Evolutionary conservation across 805 yeast species (phyloP), one percentile per base, ranked within the genome.

Genomic region (Metschnikowia kofuensis): DNA sequence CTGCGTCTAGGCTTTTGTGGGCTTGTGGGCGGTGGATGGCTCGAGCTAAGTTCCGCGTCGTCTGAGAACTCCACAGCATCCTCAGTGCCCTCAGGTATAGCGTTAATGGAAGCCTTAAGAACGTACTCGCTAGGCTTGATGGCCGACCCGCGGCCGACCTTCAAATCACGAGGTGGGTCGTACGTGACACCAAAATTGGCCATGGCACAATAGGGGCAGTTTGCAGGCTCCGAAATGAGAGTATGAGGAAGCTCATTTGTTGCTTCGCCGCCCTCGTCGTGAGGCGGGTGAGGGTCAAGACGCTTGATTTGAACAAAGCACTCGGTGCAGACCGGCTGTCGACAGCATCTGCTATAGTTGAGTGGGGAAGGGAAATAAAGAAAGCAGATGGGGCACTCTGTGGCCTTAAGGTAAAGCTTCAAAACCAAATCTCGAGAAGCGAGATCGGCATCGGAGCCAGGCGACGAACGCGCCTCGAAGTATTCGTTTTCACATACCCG

Each of bases 261-360:
- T 28, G 62, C 65, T 32, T 67, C 69, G n/a, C 61, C 60, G 21
- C 67, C 66, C 31, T 53, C 56, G 54, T 85, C 92, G 62, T 89
- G 95, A 1, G 97, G 96, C 32, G 90, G 89, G 68, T 92, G 98
- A 0, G 99, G 98, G 10, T 89, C 96, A 32, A 83, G 70, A 45
- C 99, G 78, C 65, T 88, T 89, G 64, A 92, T 90, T 66, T 92
- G 97, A 10, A 92, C 97, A 77, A 92, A 94, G 64, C 99, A 92
- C 68, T 92, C 98, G 1, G 96, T 79, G 68, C 99, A 94, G 16
- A 92, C 90, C 1, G 96, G 91, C 65, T 92, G 98, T 43, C 80
- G 79, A 65, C 99, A 92, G 66, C 99, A 92, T 40, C 96, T 76
- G 8, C 96, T 85, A 45, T 78, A 66, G 68, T 94, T 94, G 52